Conservation (phyloP, 257 asterid species). For the Ophiorrhiza pumila region DNA sequence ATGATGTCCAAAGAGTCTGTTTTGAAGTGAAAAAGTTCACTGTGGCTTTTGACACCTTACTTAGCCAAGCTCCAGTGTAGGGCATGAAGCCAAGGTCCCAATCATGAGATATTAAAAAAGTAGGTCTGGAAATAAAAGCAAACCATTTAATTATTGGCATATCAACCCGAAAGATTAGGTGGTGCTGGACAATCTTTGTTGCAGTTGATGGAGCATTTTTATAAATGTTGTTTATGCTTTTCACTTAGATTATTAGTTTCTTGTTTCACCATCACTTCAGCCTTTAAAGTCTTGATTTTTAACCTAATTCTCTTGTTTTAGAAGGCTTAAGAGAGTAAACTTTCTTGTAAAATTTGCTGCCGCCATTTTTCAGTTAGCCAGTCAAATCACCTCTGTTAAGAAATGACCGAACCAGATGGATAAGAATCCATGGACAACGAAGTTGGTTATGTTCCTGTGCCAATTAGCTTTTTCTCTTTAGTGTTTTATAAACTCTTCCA, state of each 20-base stretch:
- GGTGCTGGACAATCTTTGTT: not conserved
- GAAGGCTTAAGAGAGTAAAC: not conserved
- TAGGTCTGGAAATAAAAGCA: not conserved
- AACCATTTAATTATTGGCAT: not conserved
- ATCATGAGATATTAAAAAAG: not conserved
- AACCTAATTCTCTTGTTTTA: not conserved
- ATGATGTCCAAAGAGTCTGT: not conserved
- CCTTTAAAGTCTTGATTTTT: not conserved
- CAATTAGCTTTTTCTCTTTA: not conserved
- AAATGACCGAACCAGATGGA: not conserved
- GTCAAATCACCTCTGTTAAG: not conserved
- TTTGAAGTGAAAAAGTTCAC: not conserved
- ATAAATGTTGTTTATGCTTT: not conserved
- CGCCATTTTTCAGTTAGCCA: not conserved
- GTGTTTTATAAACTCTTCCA: not conserved
- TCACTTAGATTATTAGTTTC: not conserved
- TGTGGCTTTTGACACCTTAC: not conserved
- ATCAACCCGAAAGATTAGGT: not conserved
- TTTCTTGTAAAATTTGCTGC: not conserved
- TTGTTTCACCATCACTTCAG: too few relatives aligned
- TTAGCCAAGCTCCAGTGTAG: not conserved
- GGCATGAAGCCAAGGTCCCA: not conserved
- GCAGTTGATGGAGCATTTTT: not conserved
- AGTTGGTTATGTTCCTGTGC: not conserved
- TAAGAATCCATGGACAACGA: not conserved